Conservation (phyloP, 176 grass and related monocot genomes). For the Oryza longistaminata region DNA sequence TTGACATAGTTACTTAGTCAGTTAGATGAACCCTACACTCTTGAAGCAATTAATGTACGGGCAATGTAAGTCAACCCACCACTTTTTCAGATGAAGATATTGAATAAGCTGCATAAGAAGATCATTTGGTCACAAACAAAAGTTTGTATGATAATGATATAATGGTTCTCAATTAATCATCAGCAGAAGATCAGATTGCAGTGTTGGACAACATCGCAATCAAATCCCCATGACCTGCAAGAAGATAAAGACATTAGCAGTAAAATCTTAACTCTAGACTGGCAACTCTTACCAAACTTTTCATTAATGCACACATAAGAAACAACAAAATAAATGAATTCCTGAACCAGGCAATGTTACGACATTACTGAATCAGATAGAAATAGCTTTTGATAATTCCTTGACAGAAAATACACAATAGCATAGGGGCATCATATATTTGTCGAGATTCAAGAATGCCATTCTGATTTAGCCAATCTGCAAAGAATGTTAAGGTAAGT, state of each 20-base stretch:
- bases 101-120: slow-evolving; percentile 3
- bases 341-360: neutral
- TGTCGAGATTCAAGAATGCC: neutral
- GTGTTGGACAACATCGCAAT: neutral
- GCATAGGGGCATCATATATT: neutral
- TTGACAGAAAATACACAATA: neutral
- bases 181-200: slow-evolving; percentile 4
- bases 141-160: neutral
- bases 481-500: neutral
- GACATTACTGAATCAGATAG: neutral
- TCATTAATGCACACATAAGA: neutral
- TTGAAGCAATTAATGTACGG: neutral
- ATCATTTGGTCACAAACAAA: slow-evolving; percentile 5
- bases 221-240: slow-evolving; percentile 31
- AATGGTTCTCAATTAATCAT: neutral
- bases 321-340: neutral
- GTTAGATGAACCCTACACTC: too few species aligned
- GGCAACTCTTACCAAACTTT: slow-evolving; percentile 3
- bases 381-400: slow-evolving; percentile 7
- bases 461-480: neutral
- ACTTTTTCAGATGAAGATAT: slow-evolving; percentile 22
- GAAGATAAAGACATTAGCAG: slow-evolving; percentile 31
- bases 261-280: neutral
- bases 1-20: too few species aligned
- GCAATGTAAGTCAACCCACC: slow-evolving; percentile 13